Conservation (phyloP, 345 rosid genomes). For the Laguncularia racemosa region DNA sequence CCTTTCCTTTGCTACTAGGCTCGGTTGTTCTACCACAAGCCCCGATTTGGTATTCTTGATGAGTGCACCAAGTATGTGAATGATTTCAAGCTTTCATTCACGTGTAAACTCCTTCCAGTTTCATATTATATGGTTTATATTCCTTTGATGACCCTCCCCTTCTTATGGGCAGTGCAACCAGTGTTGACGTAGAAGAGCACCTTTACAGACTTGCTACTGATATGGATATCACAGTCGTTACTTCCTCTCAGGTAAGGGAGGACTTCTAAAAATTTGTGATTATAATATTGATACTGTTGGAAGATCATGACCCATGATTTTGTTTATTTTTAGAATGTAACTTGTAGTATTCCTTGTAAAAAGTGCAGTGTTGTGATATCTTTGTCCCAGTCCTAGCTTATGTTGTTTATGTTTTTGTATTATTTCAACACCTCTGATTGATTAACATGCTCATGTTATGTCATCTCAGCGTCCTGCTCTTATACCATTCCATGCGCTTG, state of each 20-base stretch:
- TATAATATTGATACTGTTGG: no score
- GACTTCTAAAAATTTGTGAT: background rate
- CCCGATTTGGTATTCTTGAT: conserved; percentile 86
- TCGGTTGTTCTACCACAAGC: conserved; percentile 91
- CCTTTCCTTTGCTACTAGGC: conserved; percentile 37
- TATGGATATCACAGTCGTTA: conserved; percentile 80
- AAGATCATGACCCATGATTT: no score
- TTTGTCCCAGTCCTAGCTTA: no score
- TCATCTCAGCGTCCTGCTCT: conserved; percentile 80
- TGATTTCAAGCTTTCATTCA: background rate
- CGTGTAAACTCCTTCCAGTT: background rate
- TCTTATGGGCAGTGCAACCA: conserved; percentile 62
- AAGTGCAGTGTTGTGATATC: no score
- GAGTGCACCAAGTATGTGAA: conserved; percentile 92
- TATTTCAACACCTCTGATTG: no score
- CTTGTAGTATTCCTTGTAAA: no score
- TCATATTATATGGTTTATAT: background rate
- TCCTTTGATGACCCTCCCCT: background rate
- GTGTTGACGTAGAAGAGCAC: conserved; percentile 97
- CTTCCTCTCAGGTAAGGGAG: conserved; percentile 80
- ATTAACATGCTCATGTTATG: background rate
- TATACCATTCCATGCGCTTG: conserved; percentile 80
- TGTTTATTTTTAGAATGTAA: no score
- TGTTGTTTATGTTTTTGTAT: no score
- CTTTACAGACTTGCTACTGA: conserved; percentile 78